Evolutionary conservation across 2,329 filamentous ascomycete species (phyloP), one percentile per base, ranked within the genome.

Genomic region (Clathrospora elynae): DNA sequence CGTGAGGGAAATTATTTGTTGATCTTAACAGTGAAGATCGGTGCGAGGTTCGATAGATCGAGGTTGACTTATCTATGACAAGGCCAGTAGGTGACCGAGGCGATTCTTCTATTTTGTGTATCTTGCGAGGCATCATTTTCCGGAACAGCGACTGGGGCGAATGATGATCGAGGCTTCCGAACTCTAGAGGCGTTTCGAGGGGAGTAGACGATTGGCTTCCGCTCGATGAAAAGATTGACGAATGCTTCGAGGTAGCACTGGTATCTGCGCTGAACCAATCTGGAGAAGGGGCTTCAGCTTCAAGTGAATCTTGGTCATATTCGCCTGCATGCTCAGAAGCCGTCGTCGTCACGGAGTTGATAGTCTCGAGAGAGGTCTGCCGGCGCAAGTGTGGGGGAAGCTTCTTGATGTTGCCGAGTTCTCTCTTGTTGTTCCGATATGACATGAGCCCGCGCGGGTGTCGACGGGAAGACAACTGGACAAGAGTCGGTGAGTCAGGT

Each of bases 1-100:
- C n/a, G n/a, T n/a, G n/a, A n/a, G n/a, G n/a, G n/a, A n/a, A n/a
- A n/a, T n/a, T n/a, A n/a, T n/a, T 47, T 5, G 46, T 62, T 43
- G 56, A 60, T 26, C 47, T 53, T 11, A 59, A 59, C 11, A 61
- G 60, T 31, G 45, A 59, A 9, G 61, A 57, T 19, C 55, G 64
- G 31, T 66, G 53, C 28, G 64, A 70, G 11, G 52, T 54, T 30
- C 71, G 67, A 29, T 67, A 61, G 23, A 71, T 42, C 6, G 63
- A 66, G 12, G 62, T 53, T 12, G 59, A 64, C 33, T 64, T 66
- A 23, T 67, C 51, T 37, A 71, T 70, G 12, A 61, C 42, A 2
- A 66, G 49, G 18, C 51, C 51, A n/a, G 31, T 43, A 24, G 55
- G 38, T 44, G 30, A 35, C 20, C 47, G 30, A 11, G 51, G 33